Conservation (phyloP, 2,329 filamentous ascomycete species). For the Lithohypha guttulata region DNA sequence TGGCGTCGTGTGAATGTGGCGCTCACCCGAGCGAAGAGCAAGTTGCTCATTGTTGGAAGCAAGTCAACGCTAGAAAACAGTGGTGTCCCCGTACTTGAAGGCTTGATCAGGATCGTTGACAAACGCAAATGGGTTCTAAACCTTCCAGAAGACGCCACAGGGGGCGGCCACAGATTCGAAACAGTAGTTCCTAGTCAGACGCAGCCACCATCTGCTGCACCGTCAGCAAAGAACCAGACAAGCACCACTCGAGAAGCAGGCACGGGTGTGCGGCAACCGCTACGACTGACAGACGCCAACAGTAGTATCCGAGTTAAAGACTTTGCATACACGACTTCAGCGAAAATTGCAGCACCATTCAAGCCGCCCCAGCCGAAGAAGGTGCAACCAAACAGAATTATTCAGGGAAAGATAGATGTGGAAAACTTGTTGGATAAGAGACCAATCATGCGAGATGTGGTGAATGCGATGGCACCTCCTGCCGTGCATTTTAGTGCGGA, state of each 20-base stretch:
- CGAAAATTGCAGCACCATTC: conserved; percentile 25
- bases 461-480: conserved; percentile 48
- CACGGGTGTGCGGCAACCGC: conserved; percentile 16
- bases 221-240: conserved; percentile 11
- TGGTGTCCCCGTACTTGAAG: conserved; percentile 61
- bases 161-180: conserved; percentile 60
- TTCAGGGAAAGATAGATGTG: conserved; percentile 42
- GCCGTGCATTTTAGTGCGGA: neutral
- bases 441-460: conserved; percentile 62
- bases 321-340: conserved; percentile 22
- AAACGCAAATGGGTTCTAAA: conserved; percentile 69
- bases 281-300: conserved; percentile 17
- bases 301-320: conserved; percentile 25
- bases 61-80: conserved; percentile 56
- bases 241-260: neutral
- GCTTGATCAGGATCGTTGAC: conserved; percentile 69
- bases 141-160: conserved; percentile 47
- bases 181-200: conserved; percentile 27
- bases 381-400: conserved; percentile 48
- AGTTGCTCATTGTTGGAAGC: conserved; percentile 80
- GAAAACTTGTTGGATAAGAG: conserved; percentile 51
- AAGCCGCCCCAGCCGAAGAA: conserved; percentile 20
- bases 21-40: conserved; percentile 83
- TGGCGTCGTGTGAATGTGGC: conserved; percentile 93
- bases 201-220: conserved; percentile 17